Conservation (phyloP, 805 yeast species). For the Zygosaccharomyces pseudorouxii region DNA sequence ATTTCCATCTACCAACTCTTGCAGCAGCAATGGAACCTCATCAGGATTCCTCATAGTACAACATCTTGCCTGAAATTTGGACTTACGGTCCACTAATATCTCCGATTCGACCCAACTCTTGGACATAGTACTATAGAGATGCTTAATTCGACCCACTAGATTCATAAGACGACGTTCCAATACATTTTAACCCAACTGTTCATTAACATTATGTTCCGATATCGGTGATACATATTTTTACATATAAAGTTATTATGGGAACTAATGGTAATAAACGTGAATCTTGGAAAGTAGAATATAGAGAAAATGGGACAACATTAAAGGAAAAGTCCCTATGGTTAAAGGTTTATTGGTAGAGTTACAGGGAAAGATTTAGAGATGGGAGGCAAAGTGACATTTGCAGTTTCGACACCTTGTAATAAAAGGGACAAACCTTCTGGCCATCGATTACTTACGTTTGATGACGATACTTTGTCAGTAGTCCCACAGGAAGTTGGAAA, state of each 20-base stretch:
- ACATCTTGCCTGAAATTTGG: constrained; percentile 64
- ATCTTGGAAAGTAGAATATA: not conserved
- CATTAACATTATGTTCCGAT: not conserved
- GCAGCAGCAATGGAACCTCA: constrained; percentile 43
- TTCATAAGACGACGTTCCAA: not conserved
- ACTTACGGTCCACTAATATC: constrained; percentile 46
- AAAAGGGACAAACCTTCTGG: constrained; percentile 20
- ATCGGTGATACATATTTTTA: not conserved
- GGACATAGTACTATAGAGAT: not conserved
- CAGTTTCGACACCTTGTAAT: constrained; percentile 26
- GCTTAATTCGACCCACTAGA: not conserved
- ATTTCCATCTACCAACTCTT: constrained; percentile 41
- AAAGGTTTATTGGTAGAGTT: not conserved
- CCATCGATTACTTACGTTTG: constrained; percentile 19
- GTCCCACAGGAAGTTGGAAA: constrained; percentile 7
- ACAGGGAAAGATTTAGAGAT: constrained; percentile 2
- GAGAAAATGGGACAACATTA: not conserved
- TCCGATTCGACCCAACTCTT: constrained; percentile 40
- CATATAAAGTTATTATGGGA: not conserved
- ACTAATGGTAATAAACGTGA: not conserved
- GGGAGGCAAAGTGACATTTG: constrained; percentile 12
- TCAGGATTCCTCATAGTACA: constrained; percentile 36
- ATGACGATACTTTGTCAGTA: constrained; percentile 12
- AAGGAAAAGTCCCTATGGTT: not conserved
- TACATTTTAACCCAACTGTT: not conserved